These are phyloP conservation scores for Pseudogymnoascus sp. DNA, from an alignment of 2,329 filamentous ascomycete species.

Conservation along the genomic window DNA sequence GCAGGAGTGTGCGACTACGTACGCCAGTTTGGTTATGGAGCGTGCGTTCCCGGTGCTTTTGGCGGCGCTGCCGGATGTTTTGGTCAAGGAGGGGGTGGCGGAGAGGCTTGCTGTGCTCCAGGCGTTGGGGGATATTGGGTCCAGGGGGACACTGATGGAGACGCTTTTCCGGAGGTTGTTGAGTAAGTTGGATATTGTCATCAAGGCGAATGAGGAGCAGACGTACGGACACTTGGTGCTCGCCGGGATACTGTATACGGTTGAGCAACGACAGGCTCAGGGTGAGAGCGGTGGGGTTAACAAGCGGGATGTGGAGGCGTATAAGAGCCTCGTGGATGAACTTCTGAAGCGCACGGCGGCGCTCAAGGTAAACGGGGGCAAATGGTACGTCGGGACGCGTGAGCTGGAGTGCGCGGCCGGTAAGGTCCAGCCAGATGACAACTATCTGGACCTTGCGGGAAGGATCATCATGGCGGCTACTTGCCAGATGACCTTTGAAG, in stretches of 20 bases:
- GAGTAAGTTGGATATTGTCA: not conserved
- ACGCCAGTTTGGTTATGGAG: slow-evolving; percentile 19
- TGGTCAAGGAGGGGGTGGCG: slow-evolving; percentile 9
- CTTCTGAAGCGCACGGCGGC: not conserved
- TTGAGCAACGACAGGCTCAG: not conserved
- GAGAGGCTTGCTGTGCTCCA: slow-evolving; percentile 11
- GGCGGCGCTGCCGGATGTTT: slow-evolving; percentile 17
- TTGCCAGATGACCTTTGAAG: not conserved
- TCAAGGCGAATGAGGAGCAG: not conserved
- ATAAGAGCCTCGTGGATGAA: not conserved
- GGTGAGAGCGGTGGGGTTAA: not conserved
- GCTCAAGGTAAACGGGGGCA: not conserved
- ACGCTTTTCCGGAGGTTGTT: not conserved
- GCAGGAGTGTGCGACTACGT: slow-evolving; percentile 17
- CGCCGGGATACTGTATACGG: not conserved
- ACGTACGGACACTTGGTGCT: not conserved
- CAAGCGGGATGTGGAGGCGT: not conserved
- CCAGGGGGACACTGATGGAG: not conserved
- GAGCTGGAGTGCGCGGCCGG: not conserved
- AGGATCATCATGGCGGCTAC: slow-evolving; percentile 14
- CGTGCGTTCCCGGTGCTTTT: slow-evolving; percentile 22
- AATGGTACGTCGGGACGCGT: not conserved
- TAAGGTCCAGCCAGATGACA: slow-evolving; percentile 8
- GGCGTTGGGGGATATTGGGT: slow-evolving; percentile 2
- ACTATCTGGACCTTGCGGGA: slow-evolving; percentile 18